A percentile compares a stretch with the other conserved stretches of the same genome.
phyloP scores from a whole-genome alignment of 305 asterid genomes.

The Fraxinus albicans region DNA sequence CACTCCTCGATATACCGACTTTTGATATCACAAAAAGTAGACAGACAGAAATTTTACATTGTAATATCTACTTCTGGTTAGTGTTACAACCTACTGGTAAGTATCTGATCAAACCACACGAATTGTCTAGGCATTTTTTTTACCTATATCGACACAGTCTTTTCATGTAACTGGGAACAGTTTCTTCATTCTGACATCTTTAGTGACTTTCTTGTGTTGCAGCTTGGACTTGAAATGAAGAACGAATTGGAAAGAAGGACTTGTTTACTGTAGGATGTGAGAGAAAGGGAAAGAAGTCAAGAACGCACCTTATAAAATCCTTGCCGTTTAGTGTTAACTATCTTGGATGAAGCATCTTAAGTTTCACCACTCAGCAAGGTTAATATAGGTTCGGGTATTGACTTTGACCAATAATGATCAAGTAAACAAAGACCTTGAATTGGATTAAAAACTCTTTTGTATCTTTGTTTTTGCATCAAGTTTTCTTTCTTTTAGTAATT shows the following conservation, averaged over 20 bases:
- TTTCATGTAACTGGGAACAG: not conserved
- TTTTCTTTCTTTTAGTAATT: constrained; percentile 5
- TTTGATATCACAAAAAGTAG: not conserved
- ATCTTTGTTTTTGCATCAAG: not conserved
- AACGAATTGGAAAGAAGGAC: constrained; percentile 26
- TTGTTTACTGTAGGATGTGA: constrained; percentile 33
- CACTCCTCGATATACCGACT: not conserved
- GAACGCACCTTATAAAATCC: constrained; percentile 83
- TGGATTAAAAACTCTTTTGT: constrained; percentile 15
- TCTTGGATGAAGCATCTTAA: constrained; percentile 14
- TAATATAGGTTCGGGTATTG: constrained; percentile 90
- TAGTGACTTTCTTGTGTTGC: constrained; percentile 9
- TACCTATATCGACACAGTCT: not conserved
- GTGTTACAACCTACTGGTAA: not conserved
- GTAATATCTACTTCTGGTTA: not conserved
- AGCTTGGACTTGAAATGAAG: constrained; percentile 15
- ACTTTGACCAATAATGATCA: constrained; percentile 42
- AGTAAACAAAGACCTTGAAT: constrained; percentile 42
- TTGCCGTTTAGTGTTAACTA: constrained; percentile 38
- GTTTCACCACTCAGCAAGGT: constrained; percentile 49
- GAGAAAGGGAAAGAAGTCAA: constrained; percentile 65
- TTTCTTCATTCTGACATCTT: not conserved
- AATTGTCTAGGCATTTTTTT: not conserved
- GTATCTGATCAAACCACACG: not conserved
- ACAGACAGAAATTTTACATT: not conserved